Evolutionary conservation across 23 red algal genomes (phyloP).

Genomic region (Pyropia yezoensis): DNA sequence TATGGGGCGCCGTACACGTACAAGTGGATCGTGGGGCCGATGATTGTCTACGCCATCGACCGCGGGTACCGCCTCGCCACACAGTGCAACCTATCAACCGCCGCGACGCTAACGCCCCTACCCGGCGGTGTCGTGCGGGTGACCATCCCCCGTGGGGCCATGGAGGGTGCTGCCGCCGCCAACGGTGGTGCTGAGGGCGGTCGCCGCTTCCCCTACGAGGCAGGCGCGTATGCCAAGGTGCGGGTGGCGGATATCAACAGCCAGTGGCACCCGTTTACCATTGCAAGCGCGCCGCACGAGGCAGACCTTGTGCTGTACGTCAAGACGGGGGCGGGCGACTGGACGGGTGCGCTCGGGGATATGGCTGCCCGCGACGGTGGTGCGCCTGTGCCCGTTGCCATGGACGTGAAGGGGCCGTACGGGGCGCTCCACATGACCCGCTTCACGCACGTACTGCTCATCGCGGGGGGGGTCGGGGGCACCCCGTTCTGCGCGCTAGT

Average conservation of each 20-base stretch:
- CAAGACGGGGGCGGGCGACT: conserved; percentile 67
- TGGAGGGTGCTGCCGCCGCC: too few species aligned
- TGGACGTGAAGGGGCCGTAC: conserved; percentile 64
- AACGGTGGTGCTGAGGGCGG: too few species aligned
- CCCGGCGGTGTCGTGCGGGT: too few species aligned
- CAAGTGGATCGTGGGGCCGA: conserved; percentile 21
- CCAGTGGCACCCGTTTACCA: conserved; percentile 81
- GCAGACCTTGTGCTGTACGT: conserved; percentile 64
- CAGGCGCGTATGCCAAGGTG: neutral
- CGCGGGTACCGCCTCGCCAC: too few species aligned
- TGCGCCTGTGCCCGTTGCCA: conserved; percentile 10
- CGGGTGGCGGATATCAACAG: neutral
- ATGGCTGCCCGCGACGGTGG: neutral
- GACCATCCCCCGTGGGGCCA: too few species aligned
- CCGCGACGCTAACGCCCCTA: too few species aligned
- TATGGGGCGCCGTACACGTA: conserved; percentile 8
- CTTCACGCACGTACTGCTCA: conserved; percentile 57
- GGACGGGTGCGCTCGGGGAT: conserved; percentile 16
- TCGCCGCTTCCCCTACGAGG: too few species aligned
- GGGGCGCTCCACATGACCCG: conserved; percentile 68
- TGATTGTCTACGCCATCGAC: conserved; percentile 4
- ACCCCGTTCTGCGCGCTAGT: conserved; percentile 67
- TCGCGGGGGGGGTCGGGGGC: conserved; percentile 68
- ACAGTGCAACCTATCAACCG: too few species aligned
- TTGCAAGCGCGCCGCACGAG: conserved; percentile 68